A percentile compares a stretch with the other conserved stretches of the same genome.
phyloP scores from a whole-genome alignment of 2,329 filamentous ascomycete genomes.

The Cladosporium phlei region DNA sequence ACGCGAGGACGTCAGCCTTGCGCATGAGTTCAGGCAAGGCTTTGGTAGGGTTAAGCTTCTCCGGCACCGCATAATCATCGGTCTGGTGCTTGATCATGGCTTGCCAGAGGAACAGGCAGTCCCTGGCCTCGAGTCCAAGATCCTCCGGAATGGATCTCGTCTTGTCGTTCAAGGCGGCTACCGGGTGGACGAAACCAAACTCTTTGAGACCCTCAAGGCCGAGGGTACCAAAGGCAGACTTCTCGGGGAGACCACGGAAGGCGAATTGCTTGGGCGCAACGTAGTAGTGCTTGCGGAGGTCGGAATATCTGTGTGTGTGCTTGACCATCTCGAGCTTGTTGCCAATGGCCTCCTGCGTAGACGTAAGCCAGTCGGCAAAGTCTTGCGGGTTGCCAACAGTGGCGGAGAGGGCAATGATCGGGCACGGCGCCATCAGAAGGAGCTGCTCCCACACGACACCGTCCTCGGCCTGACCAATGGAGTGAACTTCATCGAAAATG shows the following conservation, averaged over 20 bases:
- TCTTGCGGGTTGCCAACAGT: slow-evolving; percentile 71
- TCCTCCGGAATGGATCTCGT: slow-evolving; percentile 63
- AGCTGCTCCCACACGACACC: slow-evolving; percentile 76
- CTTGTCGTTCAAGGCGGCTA: slow-evolving; percentile 58
- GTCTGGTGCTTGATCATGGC: slow-evolving; percentile 58
- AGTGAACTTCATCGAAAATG: slow-evolving; percentile 80
- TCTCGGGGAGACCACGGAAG: slow-evolving; percentile 51
- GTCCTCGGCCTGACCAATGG: slow-evolving; percentile 70
- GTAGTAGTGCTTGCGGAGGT: slow-evolving; percentile 71
- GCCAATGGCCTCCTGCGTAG: slow-evolving; percentile 60
- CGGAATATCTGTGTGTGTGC: slow-evolving; percentile 67
- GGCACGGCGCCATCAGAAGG: slow-evolving; percentile 67
- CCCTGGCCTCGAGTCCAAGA: slow-evolving; percentile 63
- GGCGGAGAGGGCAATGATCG: slow-evolving; percentile 73
- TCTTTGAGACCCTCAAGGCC: slow-evolving; percentile 46
- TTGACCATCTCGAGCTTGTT: slow-evolving; percentile 63
- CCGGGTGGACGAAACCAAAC: slow-evolving; percentile 62
- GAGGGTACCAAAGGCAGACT: slow-evolving; percentile 37
- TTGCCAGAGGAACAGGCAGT: slow-evolving; percentile 63
- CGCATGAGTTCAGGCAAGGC: slow-evolving; percentile 52
- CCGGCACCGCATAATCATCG: slow-evolving; percentile 38
- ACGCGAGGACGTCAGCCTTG: slow-evolving; percentile 62
- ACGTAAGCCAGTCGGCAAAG: slow-evolving; percentile 64
- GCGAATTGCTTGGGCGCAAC: slow-evolving; percentile 43
- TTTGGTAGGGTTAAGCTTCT: slow-evolving; percentile 46